Base-by-base conservation (phyloP, 2,329 filamentous ascomycete genomes). In the Nemania bipapillata region DNA sequence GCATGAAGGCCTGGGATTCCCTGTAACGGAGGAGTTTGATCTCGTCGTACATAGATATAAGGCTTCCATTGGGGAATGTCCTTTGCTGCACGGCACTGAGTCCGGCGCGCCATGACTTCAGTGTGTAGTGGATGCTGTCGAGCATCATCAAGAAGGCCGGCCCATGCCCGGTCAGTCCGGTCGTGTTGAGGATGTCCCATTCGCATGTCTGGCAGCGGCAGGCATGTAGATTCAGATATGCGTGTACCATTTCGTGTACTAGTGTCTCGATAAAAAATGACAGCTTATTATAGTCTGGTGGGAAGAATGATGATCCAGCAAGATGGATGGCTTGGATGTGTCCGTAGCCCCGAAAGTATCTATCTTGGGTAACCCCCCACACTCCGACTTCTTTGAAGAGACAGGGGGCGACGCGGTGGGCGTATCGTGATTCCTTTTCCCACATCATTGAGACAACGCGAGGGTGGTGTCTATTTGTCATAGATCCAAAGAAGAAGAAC, bases 201-300 rank as follows among this genome's bases (percentile, higher is more conserved):
- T 0, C 1, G 50, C 65, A 68, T 1, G 3, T 0, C 2, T 7
- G 2, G 47, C 65, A 68, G 2, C 3, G 30, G 42, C 65, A 68
- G 6, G 47, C 1, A 22, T 22, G 57, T 4, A 68, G 0, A 3
- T 11, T 1, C 2, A 69, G 4, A 50, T 69, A 69, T 0, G 40
- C 67, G 54, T 69, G 63, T n/a, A 60, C 59, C 59, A 69, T 69
- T 42, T 69, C 63, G 64, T 69, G 67, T 7, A 67, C 4, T 8
- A 67, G 30, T 11, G 53, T 63, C 56, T 50, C 20, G 3, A 65
- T 22, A 9, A 8, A 12, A 57, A 28, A n/a, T 24, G 26, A 15
- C 15, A 17, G 3, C 1, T 17, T 3, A n/a, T 24, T 20, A 15
- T 9, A 17, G 3, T 1, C 15, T 3, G 2, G 15, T 5, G 11